Evolutionary conservation across 257 asterid species (phyloP).

Genomic region (Solanum verrucosum): DNA sequence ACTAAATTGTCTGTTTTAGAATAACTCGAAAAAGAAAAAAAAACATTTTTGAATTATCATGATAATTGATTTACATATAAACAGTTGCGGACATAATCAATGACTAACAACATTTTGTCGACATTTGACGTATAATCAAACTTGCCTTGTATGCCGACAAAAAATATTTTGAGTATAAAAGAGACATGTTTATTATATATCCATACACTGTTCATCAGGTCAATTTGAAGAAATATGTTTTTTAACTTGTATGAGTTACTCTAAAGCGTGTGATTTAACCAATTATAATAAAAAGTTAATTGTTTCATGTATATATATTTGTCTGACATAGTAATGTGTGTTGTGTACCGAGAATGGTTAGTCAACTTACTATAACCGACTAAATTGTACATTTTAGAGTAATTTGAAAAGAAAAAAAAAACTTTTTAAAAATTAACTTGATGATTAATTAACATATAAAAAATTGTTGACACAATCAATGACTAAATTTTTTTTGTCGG

Average conservation of each 20-base stretch:
- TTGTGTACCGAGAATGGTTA: too few species aligned
- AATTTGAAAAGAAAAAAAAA: background rate
- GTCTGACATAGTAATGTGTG: background rate
- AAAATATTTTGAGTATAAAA: background rate
- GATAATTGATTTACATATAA: background rate
- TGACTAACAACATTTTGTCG: background rate
- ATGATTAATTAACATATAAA: background rate
- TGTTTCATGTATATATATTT: too few species aligned
- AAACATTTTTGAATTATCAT: fast-evolving
- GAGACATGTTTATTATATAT: background rate
- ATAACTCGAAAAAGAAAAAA: background rate
- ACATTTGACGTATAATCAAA: background rate
- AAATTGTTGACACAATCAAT: background rate
- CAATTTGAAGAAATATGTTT: too few species aligned
- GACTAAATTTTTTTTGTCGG: background rate
- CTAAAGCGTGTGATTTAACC: too few species aligned
- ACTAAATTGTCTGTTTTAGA: background rate
- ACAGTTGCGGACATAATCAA: background rate
- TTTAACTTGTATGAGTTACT: too few species aligned
- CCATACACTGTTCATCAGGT: too few species aligned
- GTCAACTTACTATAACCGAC: background rate
- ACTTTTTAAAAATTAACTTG: background rate
- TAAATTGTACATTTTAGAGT: background rate
- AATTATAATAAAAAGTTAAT: too few species aligned
- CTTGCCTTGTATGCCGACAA: background rate